Percentiles rank a stretch among this genome's conserved stretches.
phyloP scores from a whole-genome alignment of 805 yeast genomes.

The Zygotorulaspora danielsina region DNA sequence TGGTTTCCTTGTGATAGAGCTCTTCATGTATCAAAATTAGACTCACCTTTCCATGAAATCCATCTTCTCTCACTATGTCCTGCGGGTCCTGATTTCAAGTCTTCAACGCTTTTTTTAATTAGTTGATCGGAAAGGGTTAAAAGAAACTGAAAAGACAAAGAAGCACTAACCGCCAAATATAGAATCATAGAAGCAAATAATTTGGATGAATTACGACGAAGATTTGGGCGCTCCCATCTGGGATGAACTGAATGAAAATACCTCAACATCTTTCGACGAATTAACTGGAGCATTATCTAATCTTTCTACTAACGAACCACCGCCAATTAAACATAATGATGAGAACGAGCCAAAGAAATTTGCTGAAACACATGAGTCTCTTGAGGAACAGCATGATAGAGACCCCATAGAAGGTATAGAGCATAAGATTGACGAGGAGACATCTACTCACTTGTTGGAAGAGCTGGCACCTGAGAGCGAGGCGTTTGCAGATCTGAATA shows the following conservation, averaged over 20 bases:
- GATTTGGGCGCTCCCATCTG: constrained; percentile 35
- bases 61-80: too few species aligned
- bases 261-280: constrained; percentile 11
- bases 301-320: constrained; percentile 12
- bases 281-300: constrained; percentile 20
- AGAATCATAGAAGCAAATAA: background rate
- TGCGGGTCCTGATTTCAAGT: background rate
- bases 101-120: background rate
- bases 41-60: too few species aligned
- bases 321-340: constrained; percentile 6
- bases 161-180: background rate
- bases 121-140: constrained; percentile 4
- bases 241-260: constrained; percentile 29
- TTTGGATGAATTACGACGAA: constrained; percentile 29
- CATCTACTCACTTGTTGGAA: constrained; percentile 20
- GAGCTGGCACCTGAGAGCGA: constrained; percentile 31
- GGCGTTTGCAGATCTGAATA: constrained; percentile 43
- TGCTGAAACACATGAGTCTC: background rate
- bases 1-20: background rate
- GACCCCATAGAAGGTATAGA: constrained; percentile 19
- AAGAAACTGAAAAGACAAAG: background rate
- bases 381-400: constrained; percentile 21
- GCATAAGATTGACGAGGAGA: constrained; percentile 27
- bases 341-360: background rate
- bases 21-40: too few species aligned